phyloP scores from a whole-genome alignment of 23 red algal species.

The Chondrus crispus region DNA sequence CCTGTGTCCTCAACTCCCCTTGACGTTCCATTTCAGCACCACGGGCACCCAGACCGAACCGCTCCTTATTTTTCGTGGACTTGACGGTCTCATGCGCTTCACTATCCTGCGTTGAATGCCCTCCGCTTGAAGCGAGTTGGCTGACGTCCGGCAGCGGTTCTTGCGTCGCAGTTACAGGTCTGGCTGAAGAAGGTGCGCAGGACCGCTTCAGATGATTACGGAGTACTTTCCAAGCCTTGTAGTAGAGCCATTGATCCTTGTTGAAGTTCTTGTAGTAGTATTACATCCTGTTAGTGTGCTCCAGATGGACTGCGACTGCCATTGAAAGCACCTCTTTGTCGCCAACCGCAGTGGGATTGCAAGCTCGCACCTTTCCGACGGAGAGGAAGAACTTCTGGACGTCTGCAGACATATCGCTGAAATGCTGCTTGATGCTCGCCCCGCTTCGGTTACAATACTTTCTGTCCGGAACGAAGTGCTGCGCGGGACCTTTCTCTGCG shows the following conservation, averaged over 20 bases:
- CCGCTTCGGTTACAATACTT: background rate
- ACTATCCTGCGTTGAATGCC: too few species aligned
- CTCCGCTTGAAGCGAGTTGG: too few species aligned
- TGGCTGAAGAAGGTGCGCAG: too few species aligned
- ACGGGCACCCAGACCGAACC: too few species aligned
- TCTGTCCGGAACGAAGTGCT: background rate
- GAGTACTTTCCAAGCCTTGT: background rate
- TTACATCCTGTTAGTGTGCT: background rate
- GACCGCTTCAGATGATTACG: background rate
- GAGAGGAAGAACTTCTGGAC: conserved; percentile 4
- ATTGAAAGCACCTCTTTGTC: conserved; percentile 10
- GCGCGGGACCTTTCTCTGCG: background rate
- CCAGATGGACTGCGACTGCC: conserved; percentile 4
- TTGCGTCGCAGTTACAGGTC: too few species aligned
- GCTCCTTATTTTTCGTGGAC: too few species aligned
- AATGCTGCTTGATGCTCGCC: background rate
- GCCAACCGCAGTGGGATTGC: background rate
- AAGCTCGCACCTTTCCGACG: background rate
- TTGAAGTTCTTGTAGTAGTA: background rate
- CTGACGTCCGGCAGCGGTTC: too few species aligned
- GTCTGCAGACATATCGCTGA: background rate
- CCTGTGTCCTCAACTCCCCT: background rate
- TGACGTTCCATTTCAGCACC: too few species aligned
- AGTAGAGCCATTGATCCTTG: background rate
- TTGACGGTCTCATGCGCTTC: too few species aligned